These are phyloP conservation scores for Lignosus rhinocerotis DNA, from an alignment of 1,284 basidiomycete genomes.

Conservation along the genomic window DNA sequence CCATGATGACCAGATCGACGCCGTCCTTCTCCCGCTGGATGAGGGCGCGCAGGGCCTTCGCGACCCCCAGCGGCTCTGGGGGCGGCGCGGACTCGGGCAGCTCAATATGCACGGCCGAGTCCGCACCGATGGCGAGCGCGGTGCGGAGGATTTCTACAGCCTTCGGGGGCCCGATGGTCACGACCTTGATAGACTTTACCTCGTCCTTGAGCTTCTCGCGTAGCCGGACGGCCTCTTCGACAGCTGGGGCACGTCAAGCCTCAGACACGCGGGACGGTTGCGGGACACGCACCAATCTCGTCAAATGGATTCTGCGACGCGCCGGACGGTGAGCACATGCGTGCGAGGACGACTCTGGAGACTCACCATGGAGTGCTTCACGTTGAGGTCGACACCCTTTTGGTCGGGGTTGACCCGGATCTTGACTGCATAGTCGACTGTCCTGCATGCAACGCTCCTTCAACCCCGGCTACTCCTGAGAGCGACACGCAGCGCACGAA, in stretches of 20 bases:
- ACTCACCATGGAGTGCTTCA: slow-evolving; percentile 96
- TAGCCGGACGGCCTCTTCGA: slow-evolving; percentile 95
- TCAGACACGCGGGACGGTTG: neutral
- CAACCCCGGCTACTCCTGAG: neutral
- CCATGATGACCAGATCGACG: slow-evolving; percentile 90
- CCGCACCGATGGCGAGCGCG: slow-evolving; percentile 97
- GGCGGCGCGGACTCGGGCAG: slow-evolving; percentile 69
- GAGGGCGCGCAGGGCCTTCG: slow-evolving; percentile 80
- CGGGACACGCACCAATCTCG: slow-evolving; percentile 77
- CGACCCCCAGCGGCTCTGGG: slow-evolving; percentile 86
- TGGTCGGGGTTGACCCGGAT: slow-evolving; percentile 92
- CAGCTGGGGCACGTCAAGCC: slow-evolving; percentile 56
- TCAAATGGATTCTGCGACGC: slow-evolving; percentile 88
- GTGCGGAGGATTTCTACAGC: slow-evolving; percentile 90
- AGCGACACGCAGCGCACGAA: slow-evolving; percentile 36
- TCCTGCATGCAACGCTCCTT: slow-evolving; percentile 41
- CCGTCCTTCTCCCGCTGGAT: slow-evolving; percentile 71
- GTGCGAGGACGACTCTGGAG: neutral
- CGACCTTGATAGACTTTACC: slow-evolving; percentile 85
- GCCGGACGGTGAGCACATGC: neutral
- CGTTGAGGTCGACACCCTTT: slow-evolving; percentile 91
- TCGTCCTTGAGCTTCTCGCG: slow-evolving; percentile 80
- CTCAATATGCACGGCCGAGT: slow-evolving; percentile 91
- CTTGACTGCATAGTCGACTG: slow-evolving; percentile 87
- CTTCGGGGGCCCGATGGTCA: slow-evolving; percentile 93